Evolutionary conservation across 345 rosid genomes (phyloP).

Genomic region (Acer yangbiense): DNA sequence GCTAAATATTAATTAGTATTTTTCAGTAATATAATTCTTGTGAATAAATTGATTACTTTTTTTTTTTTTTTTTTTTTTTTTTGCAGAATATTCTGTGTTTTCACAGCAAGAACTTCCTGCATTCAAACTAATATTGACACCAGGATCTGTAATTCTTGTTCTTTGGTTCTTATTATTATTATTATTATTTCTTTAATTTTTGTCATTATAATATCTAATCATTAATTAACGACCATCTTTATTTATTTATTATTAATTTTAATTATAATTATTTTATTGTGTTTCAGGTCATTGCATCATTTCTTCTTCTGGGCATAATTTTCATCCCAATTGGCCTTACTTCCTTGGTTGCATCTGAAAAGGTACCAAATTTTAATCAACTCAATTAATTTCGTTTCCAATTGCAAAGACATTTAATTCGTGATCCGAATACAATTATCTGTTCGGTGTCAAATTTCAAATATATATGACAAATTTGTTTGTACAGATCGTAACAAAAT

Average conservation of each 20-base stretch:
- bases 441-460: no score
- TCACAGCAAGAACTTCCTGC: slow-evolving; percentile 83
- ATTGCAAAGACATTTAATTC: not conserved
- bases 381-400: slow-evolving; percentile 20
- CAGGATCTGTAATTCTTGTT: slow-evolving; percentile 51
- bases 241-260: not conserved
- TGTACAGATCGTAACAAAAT: no score
- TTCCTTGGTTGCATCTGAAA: slow-evolving; percentile 39
- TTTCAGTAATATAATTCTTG: not conserved
- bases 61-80: not conserved
- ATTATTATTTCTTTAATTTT: not conserved
- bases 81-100: slow-evolving; percentile 61
- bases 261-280: not conserved
- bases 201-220: not conserved
- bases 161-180: no score
- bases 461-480: no score
- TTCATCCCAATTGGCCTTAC: slow-evolving; percentile 67
- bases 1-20: not conserved
- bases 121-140: slow-evolving; percentile 69
- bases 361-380: slow-evolving; percentile 31
- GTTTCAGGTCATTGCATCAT: slow-evolving; percentile 61
- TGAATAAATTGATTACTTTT: not conserved
- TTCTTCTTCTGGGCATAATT: slow-evolving; percentile 44
- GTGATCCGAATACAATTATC: not conserved
- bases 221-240: no score